phyloP scores from a whole-genome alignment of 2,329 filamentous ascomycete genomes.

The Byssoonygena ceratinophila region DNA sequence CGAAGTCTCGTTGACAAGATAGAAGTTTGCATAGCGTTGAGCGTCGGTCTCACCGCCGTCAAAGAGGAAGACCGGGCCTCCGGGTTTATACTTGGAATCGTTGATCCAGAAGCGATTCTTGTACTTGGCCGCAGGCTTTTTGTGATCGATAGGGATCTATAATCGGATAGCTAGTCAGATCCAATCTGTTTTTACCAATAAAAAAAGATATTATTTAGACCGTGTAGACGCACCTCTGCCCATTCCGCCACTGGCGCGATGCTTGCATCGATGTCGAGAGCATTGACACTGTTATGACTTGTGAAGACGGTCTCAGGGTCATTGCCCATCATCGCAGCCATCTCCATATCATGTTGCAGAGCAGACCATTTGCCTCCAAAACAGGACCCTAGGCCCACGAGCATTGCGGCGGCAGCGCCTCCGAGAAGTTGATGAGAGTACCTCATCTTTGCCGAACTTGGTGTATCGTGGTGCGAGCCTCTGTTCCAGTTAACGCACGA shows the following conservation, averaged over 20 bases:
- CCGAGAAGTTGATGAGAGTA: conserved; percentile 11
- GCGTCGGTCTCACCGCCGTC: conserved; percentile 40
- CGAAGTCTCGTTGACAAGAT: conserved; percentile 24
- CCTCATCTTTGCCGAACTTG: conserved; percentile 12
- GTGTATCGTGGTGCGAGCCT: background rate
- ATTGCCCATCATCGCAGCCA: conserved; percentile 5
- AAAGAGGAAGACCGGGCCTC: conserved; percentile 43
- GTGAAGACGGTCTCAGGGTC: conserved; percentile 4
- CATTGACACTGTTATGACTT: background rate
- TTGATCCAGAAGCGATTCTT: conserved; percentile 48
- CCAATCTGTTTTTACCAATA: too few species aligned
- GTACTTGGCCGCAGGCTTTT: conserved; percentile 39
- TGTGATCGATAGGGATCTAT: conserved; percentile 28
- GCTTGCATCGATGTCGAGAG: background rate
- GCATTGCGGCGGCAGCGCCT: conserved; percentile 12
- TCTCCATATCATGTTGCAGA: conserved; percentile 8
- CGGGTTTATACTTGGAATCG: conserved; percentile 44
- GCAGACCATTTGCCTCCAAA: conserved; percentile 6
- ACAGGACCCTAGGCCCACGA: conserved; percentile 8
- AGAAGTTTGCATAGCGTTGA: conserved; percentile 31
- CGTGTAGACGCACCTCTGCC: background rate
- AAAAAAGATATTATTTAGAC: background rate
- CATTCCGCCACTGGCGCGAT: conserved; percentile 1
- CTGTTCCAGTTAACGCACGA: background rate
- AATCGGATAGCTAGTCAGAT: background rate